Base-by-base conservation (phyloP, 108 stramenopile genomes). In the Chaetoceros tenuissimus region DNA sequence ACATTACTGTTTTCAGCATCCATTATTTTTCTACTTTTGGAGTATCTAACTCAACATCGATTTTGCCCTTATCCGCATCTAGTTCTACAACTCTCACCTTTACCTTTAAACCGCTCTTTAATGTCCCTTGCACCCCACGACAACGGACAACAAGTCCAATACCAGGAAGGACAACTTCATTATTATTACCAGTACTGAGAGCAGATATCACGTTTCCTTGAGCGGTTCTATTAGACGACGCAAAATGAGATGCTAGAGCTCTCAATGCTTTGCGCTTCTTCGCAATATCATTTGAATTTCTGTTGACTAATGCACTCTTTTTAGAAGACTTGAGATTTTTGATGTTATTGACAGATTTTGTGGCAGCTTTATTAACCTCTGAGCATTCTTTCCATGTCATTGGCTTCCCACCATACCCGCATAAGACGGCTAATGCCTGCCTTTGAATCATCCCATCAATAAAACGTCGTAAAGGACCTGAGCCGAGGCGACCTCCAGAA, bases 401-500 rank as follows among this genome's bases (percentile, higher is more conserved):
- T 0, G 63, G 63, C n/a, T 66, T 56, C 3, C 78, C 77, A 21
- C 82, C 85, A 61, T 84, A 82, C 0, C 55, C 64, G 53, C 85
- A 87, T 1, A 89, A 62, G 21, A 67, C 79, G 8, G 92, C 64
- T 20, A 94, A 56, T 21, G 76, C 77, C 59, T 94, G 92, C 13
- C 78, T 51, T 60, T 94, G 92, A 17, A 76, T 76, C 46, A 85
- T 44, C 5, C 85, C 88, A 63, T 94, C 88, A 53, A 94, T 67
- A 46, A 83, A 94, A 13, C 85, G 71, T 45, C 92, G 72, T 30
- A 94, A 67, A 34, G 92, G 92, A 48, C 82, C 86, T 46, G 86
- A 82, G 2, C 82, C 86, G 1, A 87, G 57, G 7, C 87, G 67
- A 25, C 81, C 82, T 46, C 71, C 81, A 23, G 74, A 56, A 51